Base-by-base conservation (phyloP, 2,329 filamentous ascomycete species). In the Monosporascus sp. region DNA sequence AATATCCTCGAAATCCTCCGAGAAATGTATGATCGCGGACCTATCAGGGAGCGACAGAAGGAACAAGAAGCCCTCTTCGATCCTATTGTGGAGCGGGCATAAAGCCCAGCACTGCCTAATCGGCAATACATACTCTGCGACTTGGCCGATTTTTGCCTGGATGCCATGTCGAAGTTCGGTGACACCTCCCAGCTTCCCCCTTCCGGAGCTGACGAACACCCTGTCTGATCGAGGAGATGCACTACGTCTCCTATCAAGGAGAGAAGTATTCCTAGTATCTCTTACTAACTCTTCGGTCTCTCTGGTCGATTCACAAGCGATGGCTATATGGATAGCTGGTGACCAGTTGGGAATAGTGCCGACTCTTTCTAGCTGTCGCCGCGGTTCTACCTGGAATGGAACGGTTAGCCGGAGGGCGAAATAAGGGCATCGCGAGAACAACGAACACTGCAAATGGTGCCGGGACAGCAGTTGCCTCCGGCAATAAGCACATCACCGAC, bases 401-500 rank as follows among this genome's bases (percentile, higher is more conserved):
- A 26, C 31, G 44, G 37, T 60, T 31, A 63, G 52, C 31, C 8
- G 22, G 37, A 37, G 48, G 17, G 35, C 7, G 26, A n/a, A 15
- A 46, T 17, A 24, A 24, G 35, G 37, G 3, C 31, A 46, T 11
- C 2, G 6, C 17, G 24, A 37, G 14, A 35, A 9, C 31, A 18
- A 60, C 78, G 73, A 68, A 89, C 85, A 70, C 85, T 83, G 74
- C 88, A 93, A 6, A 94, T 78, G 1, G 86, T 85, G 7, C 92
- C 92, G 55, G 86, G 82, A 8, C 91, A 88, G 51, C 86, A 87
- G 59, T 89, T 86, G 1, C 93, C 91, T 5, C 88, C 88, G 48
- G 88, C 83, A 37, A 95, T 80, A 47, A 96, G 74, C n/a, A 95
- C 79, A 67, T 96, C 92, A 2, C 85, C 84, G 54, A 81, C 84